phyloP scores from a whole-genome alignment of 768 basidiomycete genomes.

The Mycena galopus region DNA sequence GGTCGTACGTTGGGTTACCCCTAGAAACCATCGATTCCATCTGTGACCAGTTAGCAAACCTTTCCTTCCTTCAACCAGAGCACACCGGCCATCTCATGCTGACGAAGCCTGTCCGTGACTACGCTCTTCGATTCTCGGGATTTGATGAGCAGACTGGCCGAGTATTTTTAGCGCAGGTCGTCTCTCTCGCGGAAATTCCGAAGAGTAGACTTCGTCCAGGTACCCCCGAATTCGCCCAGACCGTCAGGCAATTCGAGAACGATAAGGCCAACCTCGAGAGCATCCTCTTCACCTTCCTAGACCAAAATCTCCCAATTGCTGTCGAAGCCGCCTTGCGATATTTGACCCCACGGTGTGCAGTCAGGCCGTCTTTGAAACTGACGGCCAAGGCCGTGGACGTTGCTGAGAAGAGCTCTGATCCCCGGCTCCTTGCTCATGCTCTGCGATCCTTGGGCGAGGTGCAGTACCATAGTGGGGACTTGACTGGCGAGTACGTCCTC shows the following conservation, averaged over 20 bases:
- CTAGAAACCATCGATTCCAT: slow-evolving; percentile 11
- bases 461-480: background rate
- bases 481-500: background rate
- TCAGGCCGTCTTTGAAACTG: slow-evolving; percentile 14
- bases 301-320: slow-evolving; percentile 3
- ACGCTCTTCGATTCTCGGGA: slow-evolving; percentile 9
- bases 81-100: slow-evolving; percentile 10
- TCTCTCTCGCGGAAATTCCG: slow-evolving; percentile 13
- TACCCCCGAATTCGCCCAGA: slow-evolving; percentile 10
- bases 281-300: slow-evolving; percentile 13
- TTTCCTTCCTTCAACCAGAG: slow-evolving; percentile 13
- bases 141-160: slow-evolving; percentile 12
- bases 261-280: slow-evolving; percentile 12
- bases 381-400: slow-evolving; percentile 4
- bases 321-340: slow-evolving; percentile 16
- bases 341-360: slow-evolving; percentile 8
- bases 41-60: background rate
- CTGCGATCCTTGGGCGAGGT: slow-evolving; percentile 9
- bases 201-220: slow-evolving; percentile 16
- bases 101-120: slow-evolving; percentile 10
- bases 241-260: slow-evolving; percentile 13
- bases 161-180: slow-evolving; percentile 7
- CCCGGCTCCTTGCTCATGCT: background rate
- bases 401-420: slow-evolving; percentile 1
- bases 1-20: slow-evolving; percentile 16